Evolutionary conservation across 2,329 filamentous ascomycete species (phyloP), one percentile per base, ranked within the genome.

Genomic region (Aspergillus sp.): DNA sequence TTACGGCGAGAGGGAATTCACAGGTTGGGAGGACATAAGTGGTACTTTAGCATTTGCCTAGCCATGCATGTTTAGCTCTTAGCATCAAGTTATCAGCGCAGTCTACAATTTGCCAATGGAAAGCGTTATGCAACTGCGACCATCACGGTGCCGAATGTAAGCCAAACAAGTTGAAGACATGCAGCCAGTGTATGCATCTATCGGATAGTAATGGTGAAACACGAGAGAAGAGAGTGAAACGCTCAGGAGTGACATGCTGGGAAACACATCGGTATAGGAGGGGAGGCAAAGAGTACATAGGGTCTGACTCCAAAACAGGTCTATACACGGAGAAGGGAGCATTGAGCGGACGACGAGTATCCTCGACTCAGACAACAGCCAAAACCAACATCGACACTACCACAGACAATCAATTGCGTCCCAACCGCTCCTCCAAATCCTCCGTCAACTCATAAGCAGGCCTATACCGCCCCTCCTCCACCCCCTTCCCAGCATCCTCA

Each of bases 401-500:
- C 7, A 17, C 32, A 36, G 2, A 36, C 23, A 19, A 5, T 28
- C 64, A 82, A 75, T 90, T 87, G 62, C 92, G 84, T 0, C 92
- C 92, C 57, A 95, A 76, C 57, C 92, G 85, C 79, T 96, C 92
- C 70, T 91, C 90, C 41, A 89, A 81, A 73, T 96, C 92, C 62
- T 88, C 85, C 55, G 84, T 81, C 67, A 95, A 77, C 73, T 91
- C 89, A 72, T 92, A 93, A 0, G 91, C 91, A 1, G 91, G 91
- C 54, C 85, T 80, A 72, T 90, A 94, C 5, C 66, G 74, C 55
- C 75, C 72, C 53, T 13, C 25, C 2, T 17, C n/a, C 25, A 13
- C 70, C 63, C 64, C 64, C 41, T 65, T 61, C 48, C 61, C 64
- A 25, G 69, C 71, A 30, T 10, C 70, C 1, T 10, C 8, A n/a